Conservation (phyloP, 768 basidiomycete species). For the Tubosaeta brunneosetosa region DNA sequence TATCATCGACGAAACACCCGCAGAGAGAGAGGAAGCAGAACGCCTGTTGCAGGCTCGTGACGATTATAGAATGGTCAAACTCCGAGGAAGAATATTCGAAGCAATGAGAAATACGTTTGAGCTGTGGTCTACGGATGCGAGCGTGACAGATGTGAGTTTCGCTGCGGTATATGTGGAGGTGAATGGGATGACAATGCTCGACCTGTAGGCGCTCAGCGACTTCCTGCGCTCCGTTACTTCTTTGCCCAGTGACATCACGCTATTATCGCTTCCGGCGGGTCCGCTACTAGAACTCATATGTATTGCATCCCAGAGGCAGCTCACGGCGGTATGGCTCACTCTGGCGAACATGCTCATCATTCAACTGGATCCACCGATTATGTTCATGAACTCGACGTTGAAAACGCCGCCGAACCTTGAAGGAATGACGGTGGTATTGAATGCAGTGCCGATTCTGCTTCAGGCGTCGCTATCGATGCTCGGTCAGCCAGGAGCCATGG, state of each 20-base stretch:
- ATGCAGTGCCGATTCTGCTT: conserved; percentile 53
- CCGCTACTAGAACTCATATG: conserved; percentile 81
- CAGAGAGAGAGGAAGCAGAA: conserved; percentile 46
- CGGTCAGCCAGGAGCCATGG: conserved; percentile 60
- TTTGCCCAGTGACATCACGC: conserved; percentile 67
- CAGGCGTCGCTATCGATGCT: conserved; percentile 53
- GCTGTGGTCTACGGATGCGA: conserved; percentile 76
- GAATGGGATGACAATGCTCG: not conserved
- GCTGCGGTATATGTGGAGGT: not conserved
- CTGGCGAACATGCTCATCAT: conserved; percentile 75
- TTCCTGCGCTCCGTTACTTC: conserved; percentile 84
- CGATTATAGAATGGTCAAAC: conserved; percentile 55
- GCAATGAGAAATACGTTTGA: conserved; percentile 59
- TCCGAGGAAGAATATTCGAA: conserved; percentile 64
- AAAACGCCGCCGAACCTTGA: conserved; percentile 51
- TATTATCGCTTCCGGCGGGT: conserved; percentile 76
- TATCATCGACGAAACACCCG: conserved; percentile 55
- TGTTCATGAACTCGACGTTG: conserved; percentile 36
- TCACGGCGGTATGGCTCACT: conserved; percentile 82
- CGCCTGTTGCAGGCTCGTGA: conserved; percentile 56
- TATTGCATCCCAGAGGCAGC: conserved; percentile 60
- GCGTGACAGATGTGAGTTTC: conserved; percentile 65
- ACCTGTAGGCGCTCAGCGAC: conserved; percentile 66
- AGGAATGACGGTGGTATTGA: conserved; percentile 52
- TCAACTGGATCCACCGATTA: conserved; percentile 72